A percentile compares a stretch with the other conserved stretches of the same genome.
phyloP scores from a whole-genome alignment of 176 grass and related monocot species.

The Ananas comosus region DNA sequence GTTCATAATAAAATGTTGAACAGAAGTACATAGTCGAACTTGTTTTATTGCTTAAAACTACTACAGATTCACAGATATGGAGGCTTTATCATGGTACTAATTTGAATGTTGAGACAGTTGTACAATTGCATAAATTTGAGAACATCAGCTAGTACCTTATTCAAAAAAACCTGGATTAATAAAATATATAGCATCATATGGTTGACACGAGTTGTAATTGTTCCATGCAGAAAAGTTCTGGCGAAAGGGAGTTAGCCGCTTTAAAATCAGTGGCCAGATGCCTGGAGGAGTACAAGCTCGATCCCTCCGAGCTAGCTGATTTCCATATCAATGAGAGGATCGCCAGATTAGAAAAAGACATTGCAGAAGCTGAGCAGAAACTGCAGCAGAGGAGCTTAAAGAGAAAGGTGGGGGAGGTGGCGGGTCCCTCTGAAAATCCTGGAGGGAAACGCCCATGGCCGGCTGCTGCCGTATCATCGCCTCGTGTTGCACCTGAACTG shows the following conservation, averaged over 20 bases:
- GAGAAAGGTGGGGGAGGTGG: slow-evolving; percentile 13
- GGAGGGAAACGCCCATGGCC: slow-evolving; percentile 8
- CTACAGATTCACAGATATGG: too few relatives aligned
- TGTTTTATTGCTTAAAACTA: too few relatives aligned
- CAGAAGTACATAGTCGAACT: too few relatives aligned
- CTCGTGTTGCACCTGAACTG: neutral
- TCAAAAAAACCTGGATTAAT: neutral
- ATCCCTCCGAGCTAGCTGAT: slow-evolving; percentile 22
- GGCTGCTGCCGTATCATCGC: neutral
- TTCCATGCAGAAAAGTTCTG: slow-evolving; percentile 30
- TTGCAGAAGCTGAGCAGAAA: slow-evolving; percentile 4
- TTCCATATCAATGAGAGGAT: slow-evolving; percentile 28
- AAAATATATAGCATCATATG: neutral
- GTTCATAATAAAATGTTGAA: too few relatives aligned
- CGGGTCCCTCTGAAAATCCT: neutral
- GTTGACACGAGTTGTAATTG: neutral
- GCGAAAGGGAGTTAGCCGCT: slow-evolving; percentile 32
- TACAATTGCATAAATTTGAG: too few relatives aligned
- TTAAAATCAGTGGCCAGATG: slow-evolving; percentile 38
- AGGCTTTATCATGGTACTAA: too few relatives aligned
- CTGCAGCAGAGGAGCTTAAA: slow-evolving; percentile 13
- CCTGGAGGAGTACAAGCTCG: slow-evolving; percentile 28
- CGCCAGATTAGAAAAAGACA: slow-evolving; percentile 23
- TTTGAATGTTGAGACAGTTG: too few relatives aligned
- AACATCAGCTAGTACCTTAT: too few relatives aligned